Conservation (phyloP, 768 basidiomycete genomes). For the Leccinum olivaceopallidum region DNA sequence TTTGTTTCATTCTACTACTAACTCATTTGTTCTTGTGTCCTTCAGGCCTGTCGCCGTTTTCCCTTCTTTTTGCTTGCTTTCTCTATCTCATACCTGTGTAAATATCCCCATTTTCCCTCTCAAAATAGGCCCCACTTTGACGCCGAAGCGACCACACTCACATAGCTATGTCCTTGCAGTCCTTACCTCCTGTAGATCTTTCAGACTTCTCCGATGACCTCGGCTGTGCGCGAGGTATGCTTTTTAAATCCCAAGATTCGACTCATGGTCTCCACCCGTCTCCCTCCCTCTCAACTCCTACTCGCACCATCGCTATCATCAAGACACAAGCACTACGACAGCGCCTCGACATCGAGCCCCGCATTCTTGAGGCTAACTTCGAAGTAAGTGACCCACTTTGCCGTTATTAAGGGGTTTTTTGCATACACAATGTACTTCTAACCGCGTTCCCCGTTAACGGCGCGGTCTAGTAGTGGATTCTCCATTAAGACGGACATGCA, state of each 20-base stretch:
- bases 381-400: constrained; percentile 51
- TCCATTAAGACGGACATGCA: constrained; percentile 10
- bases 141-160: constrained; percentile 12
- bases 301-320: constrained; percentile 83
- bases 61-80: constrained; percentile 21
- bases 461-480: constrained; percentile 17
- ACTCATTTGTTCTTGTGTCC: constrained; percentile 6
- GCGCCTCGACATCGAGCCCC: constrained; percentile 77
- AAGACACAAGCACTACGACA: constrained; percentile 74
- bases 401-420: constrained; percentile 8
- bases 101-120: constrained; percentile 10
- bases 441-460: constrained; percentile 3
- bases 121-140: constrained; percentile 4
- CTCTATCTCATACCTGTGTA: constrained; percentile 22
- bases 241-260: constrained; percentile 7
- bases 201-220: constrained; percentile 17
- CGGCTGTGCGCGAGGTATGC: constrained; percentile 3
- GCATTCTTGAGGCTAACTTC: constrained; percentile 78
- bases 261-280: constrained; percentile 6
- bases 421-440: not conserved
- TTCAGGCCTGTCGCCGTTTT: constrained; percentile 8
- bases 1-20: constrained; percentile 13
- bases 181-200: constrained; percentile 18
- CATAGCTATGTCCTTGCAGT: constrained; percentile 23
- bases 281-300: constrained; percentile 21